Evolutionary conservation across 2,329 filamentous ascomycete genomes (phyloP).

Genomic region (Tolypocladium endophyticum): DNA sequence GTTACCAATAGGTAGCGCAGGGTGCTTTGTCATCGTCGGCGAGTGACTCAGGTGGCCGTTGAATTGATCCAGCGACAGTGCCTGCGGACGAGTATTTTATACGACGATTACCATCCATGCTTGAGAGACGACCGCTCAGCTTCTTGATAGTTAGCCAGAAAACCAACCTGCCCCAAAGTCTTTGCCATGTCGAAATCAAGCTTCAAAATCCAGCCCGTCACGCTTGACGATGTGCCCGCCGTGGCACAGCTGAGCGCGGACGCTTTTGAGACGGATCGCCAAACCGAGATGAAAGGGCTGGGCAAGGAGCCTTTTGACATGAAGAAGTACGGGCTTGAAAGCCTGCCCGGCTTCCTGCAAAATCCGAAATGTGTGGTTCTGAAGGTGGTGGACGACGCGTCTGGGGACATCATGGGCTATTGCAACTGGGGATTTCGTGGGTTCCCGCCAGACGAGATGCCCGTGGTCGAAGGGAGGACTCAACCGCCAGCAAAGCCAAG

Average conservation of each 20-base stretch:
- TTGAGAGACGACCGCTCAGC: neutral
- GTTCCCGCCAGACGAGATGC: slow-evolving; percentile 13
- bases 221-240: slow-evolving; percentile 16
- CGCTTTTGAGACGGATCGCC: slow-evolving; percentile 20
- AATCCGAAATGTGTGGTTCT: slow-evolving; percentile 14
- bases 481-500: neutral
- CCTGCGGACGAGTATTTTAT: neutral
- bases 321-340: slow-evolving; percentile 12
- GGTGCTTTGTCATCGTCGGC: neutral
- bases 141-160: neutral
- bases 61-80: neutral
- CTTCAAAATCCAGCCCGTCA: slow-evolving; percentile 11
- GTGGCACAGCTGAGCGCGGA: slow-evolving; percentile 16
- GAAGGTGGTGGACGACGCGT: slow-evolving; percentile 20
- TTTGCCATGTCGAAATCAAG: slow-evolving; percentile 8
- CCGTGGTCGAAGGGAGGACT: slow-evolving; percentile 7
- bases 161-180: neutral
- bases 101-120: neutral
- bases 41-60: neutral
- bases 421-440: slow-evolving; percentile 21
- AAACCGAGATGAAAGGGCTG: slow-evolving; percentile 24
- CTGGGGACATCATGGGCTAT: slow-evolving; percentile 17
- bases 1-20: neutral
- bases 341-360: slow-evolving; percentile 12
- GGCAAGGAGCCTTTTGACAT: slow-evolving; percentile 17